Evolutionary conservation across 306 rosid genomes (phyloP), one percentile per base, ranked within the genome.

Genomic region (Citrullus mucosospermus): DNA sequence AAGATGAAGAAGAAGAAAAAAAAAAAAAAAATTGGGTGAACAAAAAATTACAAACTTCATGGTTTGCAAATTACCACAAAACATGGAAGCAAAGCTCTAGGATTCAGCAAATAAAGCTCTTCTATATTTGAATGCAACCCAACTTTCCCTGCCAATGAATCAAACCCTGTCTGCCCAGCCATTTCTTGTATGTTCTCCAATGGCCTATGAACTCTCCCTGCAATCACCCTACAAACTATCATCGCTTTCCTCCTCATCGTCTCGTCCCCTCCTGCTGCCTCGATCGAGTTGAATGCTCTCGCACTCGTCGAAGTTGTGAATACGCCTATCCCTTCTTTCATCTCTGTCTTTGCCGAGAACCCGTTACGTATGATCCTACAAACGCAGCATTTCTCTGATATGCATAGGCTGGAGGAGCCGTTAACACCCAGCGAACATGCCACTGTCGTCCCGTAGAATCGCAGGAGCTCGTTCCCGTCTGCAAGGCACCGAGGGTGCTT

Each of bases 281-380:
- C 86, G 71, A 88, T 92, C 9, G 89, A 85, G 67, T 85, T 96
- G 82, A 87, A 92, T 22, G 98, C 98, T 75, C 96, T 88, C 32
- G 91, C 97, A 56, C 98, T 95, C 16, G 98, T 95, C 0, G 97
- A 95, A 20, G 97, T 95, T 41, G 98, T 91, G 82, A 95, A 95
- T 56, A 95, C 97, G 0, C 98, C 96, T 13, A 92, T 82, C 4
- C 97, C 96, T 81, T 89, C 92, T 83, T 86, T 88, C 65, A 91
- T 85, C 81, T 95, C 98, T 76, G 85, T 92, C 82, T 91, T 91
- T 1, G 93, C 88, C 8, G 91, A 86, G 80, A 95, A 95, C 30
- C 98, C 98, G 62, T 88, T 86, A 63, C 95, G 84, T 43, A 95
- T 95, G 48, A 95, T 95, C 80, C 97, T 76, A 78, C 98, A 95